These are phyloP conservation scores for Trichosporon ovoides DNA, from an alignment of 1,284 basidiomycete species.

Conservation along the genomic window DNA sequence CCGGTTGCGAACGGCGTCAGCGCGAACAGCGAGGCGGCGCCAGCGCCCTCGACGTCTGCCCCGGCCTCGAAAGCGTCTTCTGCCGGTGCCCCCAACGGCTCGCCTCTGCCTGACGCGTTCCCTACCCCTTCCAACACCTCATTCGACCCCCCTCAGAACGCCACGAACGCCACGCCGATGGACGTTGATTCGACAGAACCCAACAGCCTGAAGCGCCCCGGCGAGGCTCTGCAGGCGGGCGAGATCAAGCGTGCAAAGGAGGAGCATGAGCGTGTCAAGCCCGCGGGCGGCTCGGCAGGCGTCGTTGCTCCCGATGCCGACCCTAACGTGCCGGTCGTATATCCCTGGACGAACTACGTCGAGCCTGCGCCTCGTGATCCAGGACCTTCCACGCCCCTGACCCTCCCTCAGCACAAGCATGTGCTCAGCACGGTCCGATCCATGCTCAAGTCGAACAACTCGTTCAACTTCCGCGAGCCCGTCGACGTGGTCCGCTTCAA, in stretches of 20 bases:
- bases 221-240: slow-evolving; percentile 30
- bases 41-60: slow-evolving; percentile 10
- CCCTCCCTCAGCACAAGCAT: slow-evolving; percentile 69
- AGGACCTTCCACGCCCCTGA: slow-evolving; percentile 44
- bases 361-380: slow-evolving; percentile 28
- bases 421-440: slow-evolving; percentile 71
- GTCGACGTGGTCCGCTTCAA: slow-evolving; percentile 86
- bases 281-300: slow-evolving; percentile 6
- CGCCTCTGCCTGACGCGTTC: slow-evolving; percentile 13
- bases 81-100: neutral
- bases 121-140: slow-evolving; percentile 15
- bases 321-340: slow-evolving; percentile 13
- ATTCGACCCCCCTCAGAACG: slow-evolving; percentile 17
- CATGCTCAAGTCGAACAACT: slow-evolving; percentile 74
- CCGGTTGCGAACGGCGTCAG: slow-evolving; percentile 3
- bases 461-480: slow-evolving; percentile 73
- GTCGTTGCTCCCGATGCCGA: slow-evolving; percentile 7
- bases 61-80: neutral
- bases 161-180: slow-evolving; percentile 15
- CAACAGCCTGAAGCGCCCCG: slow-evolving; percentile 34
- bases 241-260: slow-evolving; percentile 39
- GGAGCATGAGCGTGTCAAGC: slow-evolving; percentile 11
- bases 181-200: slow-evolving; percentile 24
- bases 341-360: slow-evolving; percentile 30
- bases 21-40: slow-evolving; percentile 6